These are phyloP conservation scores for Capronia americana DNA, from an alignment of 2,329 filamentous ascomycete species.

Conservation along the genomic window DNA sequence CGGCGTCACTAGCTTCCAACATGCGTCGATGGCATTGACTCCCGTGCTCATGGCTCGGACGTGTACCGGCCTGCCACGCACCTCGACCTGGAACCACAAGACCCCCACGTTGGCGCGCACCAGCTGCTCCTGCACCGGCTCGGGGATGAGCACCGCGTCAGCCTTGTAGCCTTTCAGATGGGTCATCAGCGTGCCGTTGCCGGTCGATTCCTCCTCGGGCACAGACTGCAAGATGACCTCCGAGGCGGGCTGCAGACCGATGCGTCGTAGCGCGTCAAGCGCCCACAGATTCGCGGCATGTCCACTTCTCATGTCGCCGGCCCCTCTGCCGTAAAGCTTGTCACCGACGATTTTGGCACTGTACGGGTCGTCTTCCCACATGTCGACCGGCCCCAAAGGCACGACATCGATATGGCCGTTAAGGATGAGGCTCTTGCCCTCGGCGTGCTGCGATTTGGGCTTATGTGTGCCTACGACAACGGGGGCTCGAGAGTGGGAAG, in stretches of 20 bases:
- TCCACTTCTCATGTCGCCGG: slow-evolving; percentile 32
- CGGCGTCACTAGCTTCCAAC: slow-evolving; percentile 31
- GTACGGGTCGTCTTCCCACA: slow-evolving; percentile 35
- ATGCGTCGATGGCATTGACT: slow-evolving; percentile 34
- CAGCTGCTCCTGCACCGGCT: slow-evolving; percentile 33
- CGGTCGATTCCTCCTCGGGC: slow-evolving; percentile 35
- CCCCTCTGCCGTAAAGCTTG: slow-evolving; percentile 32
- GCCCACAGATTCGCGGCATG: slow-evolving; percentile 29
- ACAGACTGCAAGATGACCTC: slow-evolving; percentile 36
- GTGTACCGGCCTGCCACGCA: slow-evolving; percentile 32
- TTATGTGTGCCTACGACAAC: slow-evolving; percentile 36
- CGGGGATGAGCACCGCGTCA: slow-evolving; percentile 34
- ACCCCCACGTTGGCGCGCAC: slow-evolving; percentile 36
- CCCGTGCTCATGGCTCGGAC: slow-evolving; percentile 33
- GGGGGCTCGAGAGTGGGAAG: slow-evolving; percentile 30
- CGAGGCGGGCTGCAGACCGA: slow-evolving; percentile 32
- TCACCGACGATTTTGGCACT: slow-evolving; percentile 33
- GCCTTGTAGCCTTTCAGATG: slow-evolving; percentile 37
- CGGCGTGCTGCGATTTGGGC: slow-evolving; percentile 22
- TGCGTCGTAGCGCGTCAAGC: slow-evolving; percentile 26
- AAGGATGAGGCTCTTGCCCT: slow-evolving; percentile 32
- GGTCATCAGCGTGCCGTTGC: slow-evolving; percentile 37
- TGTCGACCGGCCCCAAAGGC: slow-evolving; percentile 31
- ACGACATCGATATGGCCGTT: slow-evolving; percentile 36
- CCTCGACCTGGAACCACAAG: slow-evolving; percentile 36